A percentile compares a stretch with the other conserved stretches of the same genome.
phyloP scores from a whole-genome alignment of 2,329 filamentous ascomycete genomes.

The Elsinoe batatas region DNA sequence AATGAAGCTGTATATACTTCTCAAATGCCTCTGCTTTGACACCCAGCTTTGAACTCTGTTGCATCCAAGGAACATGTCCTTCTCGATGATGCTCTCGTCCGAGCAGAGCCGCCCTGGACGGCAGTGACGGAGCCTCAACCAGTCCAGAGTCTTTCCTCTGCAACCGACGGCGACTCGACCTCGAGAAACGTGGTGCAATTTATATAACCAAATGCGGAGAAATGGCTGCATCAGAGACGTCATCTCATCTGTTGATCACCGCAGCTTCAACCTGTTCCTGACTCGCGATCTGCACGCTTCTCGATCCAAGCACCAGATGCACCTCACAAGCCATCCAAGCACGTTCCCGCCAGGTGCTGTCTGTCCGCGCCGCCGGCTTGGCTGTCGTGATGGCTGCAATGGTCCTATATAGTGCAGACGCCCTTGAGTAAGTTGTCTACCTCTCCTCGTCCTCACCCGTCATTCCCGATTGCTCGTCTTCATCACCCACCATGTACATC shows the following conservation, averaged over 20 bases:
- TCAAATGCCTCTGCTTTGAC: too few species aligned
- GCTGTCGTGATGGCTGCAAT: slow-evolving; percentile 2
- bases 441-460: neutral
- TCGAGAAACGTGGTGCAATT: neutral
- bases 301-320: slow-evolving; percentile 9
- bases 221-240: neutral
- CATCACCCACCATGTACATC: neutral
- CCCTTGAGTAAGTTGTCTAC: neutral
- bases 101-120: slow-evolving; percentile 1
- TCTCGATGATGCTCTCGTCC: neutral
- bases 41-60: neutral
- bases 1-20: neutral
- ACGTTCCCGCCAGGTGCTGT: neutral
- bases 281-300: slow-evolving; percentile 6
- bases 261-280: slow-evolving; percentile 5
- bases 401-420: neutral
- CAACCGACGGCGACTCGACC: neutral
- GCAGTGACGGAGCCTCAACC: neutral
- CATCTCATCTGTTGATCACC: neutral
- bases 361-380: neutral
- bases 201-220: neutral
- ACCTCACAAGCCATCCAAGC: neutral
- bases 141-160: neutral
- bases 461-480: neutral
- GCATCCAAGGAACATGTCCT: neutral